A percentile compares a stretch with the other conserved stretches of the same genome.
Evolutionary conservation across 2,329 filamentous ascomycete species (phyloP).

Genomic region (Nothophoma quercina): DNA sequence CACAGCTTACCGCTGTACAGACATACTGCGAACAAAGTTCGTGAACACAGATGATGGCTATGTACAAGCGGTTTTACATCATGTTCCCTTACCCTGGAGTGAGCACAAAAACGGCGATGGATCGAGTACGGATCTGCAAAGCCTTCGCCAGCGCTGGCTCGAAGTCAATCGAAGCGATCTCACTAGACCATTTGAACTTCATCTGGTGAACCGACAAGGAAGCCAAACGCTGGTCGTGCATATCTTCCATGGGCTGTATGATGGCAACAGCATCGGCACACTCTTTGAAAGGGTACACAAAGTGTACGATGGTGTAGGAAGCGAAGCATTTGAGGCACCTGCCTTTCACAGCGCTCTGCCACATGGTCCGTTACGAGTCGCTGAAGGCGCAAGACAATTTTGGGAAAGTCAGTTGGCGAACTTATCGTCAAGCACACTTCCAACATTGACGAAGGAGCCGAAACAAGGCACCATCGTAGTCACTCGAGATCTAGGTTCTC

Average conservation of each 20-base stretch:
- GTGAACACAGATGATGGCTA: conserved; percentile 76
- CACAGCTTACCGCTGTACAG: conserved; percentile 58
- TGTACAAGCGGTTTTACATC: conserved; percentile 72
- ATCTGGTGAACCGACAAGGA: conserved; percentile 49
- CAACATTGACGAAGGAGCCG: conserved; percentile 28
- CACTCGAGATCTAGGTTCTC: conserved; percentile 45
- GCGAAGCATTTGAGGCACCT: conserved; percentile 50
- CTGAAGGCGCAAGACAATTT: conserved; percentile 64
- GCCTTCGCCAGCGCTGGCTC: conserved; percentile 30
- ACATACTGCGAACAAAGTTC: conserved; percentile 78
- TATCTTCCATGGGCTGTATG: conserved; percentile 88
- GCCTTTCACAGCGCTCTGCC: conserved; percentile 72
- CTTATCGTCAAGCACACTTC: conserved; percentile 43
- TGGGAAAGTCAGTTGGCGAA: conserved; percentile 68
- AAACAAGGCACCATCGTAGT: conserved; percentile 30
- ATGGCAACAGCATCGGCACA: conserved; percentile 78
- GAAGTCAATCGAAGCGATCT: conserved; percentile 54
- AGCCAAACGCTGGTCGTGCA: conserved; percentile 64
- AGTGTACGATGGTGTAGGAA: conserved; percentile 55
- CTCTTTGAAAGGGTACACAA: conserved; percentile 67
- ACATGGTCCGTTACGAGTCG: conserved; percentile 69
- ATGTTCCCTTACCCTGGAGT: conserved; percentile 31
- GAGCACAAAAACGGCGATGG: conserved; percentile 35
- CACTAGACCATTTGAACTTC: conserved; percentile 61
- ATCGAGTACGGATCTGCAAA: conserved; percentile 10